Evolutionary conservation across 352 stramenopile species (phyloP), one percentile per base, ranked within the genome.

Genomic region (Pythium utonaiense): DNA sequence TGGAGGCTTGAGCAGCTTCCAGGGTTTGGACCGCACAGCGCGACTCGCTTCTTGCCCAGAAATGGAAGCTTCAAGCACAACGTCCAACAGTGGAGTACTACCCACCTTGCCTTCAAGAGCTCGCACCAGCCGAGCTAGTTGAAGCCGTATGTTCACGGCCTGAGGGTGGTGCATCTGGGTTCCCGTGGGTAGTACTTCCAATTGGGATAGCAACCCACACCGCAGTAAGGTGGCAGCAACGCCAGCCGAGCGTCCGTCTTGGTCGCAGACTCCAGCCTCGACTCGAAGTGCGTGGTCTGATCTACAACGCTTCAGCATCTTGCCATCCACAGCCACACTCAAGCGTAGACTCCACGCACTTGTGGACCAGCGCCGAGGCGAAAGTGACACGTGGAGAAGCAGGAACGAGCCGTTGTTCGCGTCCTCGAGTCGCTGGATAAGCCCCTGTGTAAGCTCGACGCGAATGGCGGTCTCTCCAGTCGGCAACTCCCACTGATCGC

Each of bases 21-120:
- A 49, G 2, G 54, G 40, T 16, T 42, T 36, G 6, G 62, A 60
- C 8, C 55, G 49, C 24, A 60, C 24, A 8, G 36, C 14, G 24
- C 40, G 47, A 21, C 30, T 28, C 2, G 27, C 44, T 13, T 59
- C 54, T 47, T 63, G 61, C 3, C 40, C 40, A 1, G 28, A 56
- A 30, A 60, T 14, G 2, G 38, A 50, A 19, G 58, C 34, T 21
- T 62, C 47, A 0, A 68, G 21, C 17, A 62, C 48, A 0, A 63
- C 28, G 0, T 59, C 60, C 24, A 53, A 6, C 22, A 12, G 21
- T 30, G 5, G 28, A n/a, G 2, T 6, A 34, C 1, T 34, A 14
- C 3, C 4, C 17, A 24, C 21, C 8, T 54, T 59, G 7, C 19
- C 17, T 6, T 53, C 12, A 3, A 4, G 6, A 13, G 59, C 3